Evolutionary conservation across 1,284 basidiomycete genomes (phyloP).

Genomic region (Cutaneotrichosporon arboriforme): DNA sequence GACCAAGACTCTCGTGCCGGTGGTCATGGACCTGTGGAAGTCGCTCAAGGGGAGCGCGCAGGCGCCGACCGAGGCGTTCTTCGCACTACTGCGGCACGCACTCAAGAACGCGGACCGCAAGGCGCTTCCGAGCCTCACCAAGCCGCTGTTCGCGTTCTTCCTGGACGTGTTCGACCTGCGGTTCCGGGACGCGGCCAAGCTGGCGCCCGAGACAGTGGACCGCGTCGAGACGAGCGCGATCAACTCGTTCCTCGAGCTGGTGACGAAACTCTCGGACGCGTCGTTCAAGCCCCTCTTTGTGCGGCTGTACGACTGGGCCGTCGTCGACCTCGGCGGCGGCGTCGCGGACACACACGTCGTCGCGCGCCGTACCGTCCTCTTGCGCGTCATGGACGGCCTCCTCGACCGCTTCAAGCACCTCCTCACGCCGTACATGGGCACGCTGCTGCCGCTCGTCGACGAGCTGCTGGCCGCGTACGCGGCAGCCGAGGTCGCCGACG

Average conservation of each 20-base stretch:
- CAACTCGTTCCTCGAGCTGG: slow-evolving; percentile 76
- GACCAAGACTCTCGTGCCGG: slow-evolving; percentile 61
- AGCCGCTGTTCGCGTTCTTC: slow-evolving; percentile 72
- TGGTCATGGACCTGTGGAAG: slow-evolving; percentile 53
- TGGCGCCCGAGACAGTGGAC: slow-evolving; percentile 35
- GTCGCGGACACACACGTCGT: slow-evolving; percentile 29
- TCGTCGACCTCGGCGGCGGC: slow-evolving; percentile 53
- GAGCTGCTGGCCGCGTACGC: slow-evolving; percentile 59
- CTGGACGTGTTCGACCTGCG: slow-evolving; percentile 70
- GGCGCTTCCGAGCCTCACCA: slow-evolving; percentile 64
- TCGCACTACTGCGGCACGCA: slow-evolving; percentile 61
- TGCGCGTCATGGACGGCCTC: slow-evolving; percentile 64
- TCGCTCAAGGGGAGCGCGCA: slow-evolving; percentile 26
- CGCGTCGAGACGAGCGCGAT: slow-evolving; percentile 52
- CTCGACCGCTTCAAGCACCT: slow-evolving; percentile 82
- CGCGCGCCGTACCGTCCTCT: slow-evolving; percentile 61
- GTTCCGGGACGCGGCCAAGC: slow-evolving; percentile 31
- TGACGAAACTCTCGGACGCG: slow-evolving; percentile 88
- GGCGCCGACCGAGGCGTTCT: slow-evolving; percentile 53
- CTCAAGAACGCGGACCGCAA: slow-evolving; percentile 62
- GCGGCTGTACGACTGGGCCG: slow-evolving; percentile 92
- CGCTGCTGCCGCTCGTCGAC: slow-evolving; percentile 64
- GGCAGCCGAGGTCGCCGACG: slow-evolving; percentile 30
- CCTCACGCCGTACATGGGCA: slow-evolving; percentile 84
- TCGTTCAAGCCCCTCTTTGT: slow-evolving; percentile 90